These are phyloP conservation scores for Lactarius indigo DNA, from an alignment of 768 basidiomycete species.

Conservation along the genomic window DNA sequence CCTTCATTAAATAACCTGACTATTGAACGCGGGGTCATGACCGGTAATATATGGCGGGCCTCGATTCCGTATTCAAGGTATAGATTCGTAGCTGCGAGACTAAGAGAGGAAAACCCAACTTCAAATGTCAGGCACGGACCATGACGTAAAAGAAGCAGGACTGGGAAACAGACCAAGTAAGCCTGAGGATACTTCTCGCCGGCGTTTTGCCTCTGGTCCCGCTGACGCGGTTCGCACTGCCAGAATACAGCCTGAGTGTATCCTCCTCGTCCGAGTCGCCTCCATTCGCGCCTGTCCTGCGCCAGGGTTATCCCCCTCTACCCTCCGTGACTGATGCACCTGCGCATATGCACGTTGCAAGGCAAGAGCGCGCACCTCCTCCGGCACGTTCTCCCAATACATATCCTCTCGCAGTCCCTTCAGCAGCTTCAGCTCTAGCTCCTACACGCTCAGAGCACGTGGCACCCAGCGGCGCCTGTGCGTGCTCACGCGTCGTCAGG, in stretches of 20 bases:
- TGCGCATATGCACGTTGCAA: constrained; percentile 42
- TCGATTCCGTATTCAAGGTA: no score
- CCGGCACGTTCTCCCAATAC: constrained; percentile 80
- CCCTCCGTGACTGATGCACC: background rate
- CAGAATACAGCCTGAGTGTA: background rate
- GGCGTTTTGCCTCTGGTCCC: background rate
- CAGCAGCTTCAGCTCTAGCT: constrained; percentile 48
- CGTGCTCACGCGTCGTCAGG: constrained; percentile 48
- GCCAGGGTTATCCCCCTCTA: background rate
- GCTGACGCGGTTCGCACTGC: background rate
- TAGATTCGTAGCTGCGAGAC: no score
- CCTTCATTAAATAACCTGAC: no score
- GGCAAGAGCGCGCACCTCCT: constrained; percentile 62
- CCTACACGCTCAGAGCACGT: constrained; percentile 38
- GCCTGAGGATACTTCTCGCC: constrained; percentile 2
- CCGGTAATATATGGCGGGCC: no score
- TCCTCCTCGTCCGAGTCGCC: background rate
- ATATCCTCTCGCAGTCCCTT: constrained; percentile 60
- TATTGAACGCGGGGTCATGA: no score
- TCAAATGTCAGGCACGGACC: no score
- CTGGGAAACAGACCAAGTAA: background rate
- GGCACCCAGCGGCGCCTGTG: constrained; percentile 39
- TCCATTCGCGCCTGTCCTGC: background rate
- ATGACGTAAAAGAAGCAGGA: no score
- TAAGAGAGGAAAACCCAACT: no score